Base-by-base conservation (phyloP, 2,329 filamentous ascomycete species). In the Neurospora sp. region DNA sequence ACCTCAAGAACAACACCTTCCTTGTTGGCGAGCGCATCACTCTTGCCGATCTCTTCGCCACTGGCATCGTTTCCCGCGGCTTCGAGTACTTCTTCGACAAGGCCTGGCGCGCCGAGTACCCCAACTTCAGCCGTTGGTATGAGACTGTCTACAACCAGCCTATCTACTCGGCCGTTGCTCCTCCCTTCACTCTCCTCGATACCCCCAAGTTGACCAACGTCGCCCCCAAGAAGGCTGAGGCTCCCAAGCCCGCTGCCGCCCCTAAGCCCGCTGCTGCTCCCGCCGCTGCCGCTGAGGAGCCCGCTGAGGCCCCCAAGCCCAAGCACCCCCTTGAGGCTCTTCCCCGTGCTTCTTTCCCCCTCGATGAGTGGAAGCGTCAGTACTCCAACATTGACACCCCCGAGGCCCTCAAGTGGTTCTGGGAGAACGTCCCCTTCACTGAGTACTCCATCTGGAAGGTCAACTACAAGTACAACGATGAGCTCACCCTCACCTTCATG, bases 401-500 rank as follows among this genome's bases (percentile, higher is more conserved):
- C 74, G 90, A 86, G 74, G 93, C 95, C 78, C 86, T 98, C 78
- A 94, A 95, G 82, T 98, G 92, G 91, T 98, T 99, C 90, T 99
- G 95, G 95, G 90, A 97, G 85, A 93, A 96, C 83, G 89, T 89
- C 84, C 95, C 96, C 80, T 90, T 96, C 77, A 91, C 93, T 75
- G 96, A 99, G 84, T 99, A 96, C 89, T 97, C 93, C 70, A 84
- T 99, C 82, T 99, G 93, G 93, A 90, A 89, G 82, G 85, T 94
- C 77, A 91, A 94, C 84, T 99, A 97, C 90, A 97, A 97, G 90
- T 99, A 99, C 89, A 97, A 97, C 84, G 90, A 97, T 73, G 96
- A 99, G 90, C 89, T 99, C 76, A 97, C 93, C 80, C 86, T 96
- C 83, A 92, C 91, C 79, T 99, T 99, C 92, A 99, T 99, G 96